These are phyloP conservation scores for Fusarium praegraminearum DNA, from an alignment of 2,329 filamentous ascomycete species.

Conservation along the genomic window DNA sequence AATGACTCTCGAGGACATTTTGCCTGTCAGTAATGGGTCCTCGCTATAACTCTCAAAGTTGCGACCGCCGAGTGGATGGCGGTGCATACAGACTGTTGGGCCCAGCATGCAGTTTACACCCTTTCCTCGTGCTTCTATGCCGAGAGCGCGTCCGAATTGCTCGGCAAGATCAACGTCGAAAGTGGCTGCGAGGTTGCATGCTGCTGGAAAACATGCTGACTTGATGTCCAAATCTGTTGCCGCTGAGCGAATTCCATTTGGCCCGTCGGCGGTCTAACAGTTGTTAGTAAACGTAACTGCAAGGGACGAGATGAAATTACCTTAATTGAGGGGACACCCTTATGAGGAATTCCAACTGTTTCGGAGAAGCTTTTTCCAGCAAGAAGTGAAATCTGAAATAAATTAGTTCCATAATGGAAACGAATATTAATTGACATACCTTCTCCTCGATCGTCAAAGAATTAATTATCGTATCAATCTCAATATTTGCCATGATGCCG, in stretches of 20 bases:
- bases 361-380: conserved; percentile 45
- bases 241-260: conserved; percentile 53
- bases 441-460: conserved; percentile 41
- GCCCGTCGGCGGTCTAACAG: conserved; percentile 47
- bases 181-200: conserved; percentile 66
- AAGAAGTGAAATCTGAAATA: conserved; percentile 36
- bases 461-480: conserved; percentile 27
- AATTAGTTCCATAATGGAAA: not conserved
- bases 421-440: not conserved
- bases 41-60: conserved; percentile 63
- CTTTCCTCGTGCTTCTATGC: conserved; percentile 66
- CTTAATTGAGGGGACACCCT: conserved; percentile 40
- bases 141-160: conserved; percentile 68
- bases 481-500: conserved; percentile 14
- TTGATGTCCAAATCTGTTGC: conserved; percentile 47
- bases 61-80: conserved; percentile 61
- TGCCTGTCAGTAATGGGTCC: conserved; percentile 60
- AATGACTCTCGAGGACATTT: conserved; percentile 58
- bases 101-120: conserved; percentile 78
- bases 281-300: not conserved
- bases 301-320: not conserved
- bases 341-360: conserved; percentile 32
- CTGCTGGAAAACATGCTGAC: conserved; percentile 51
- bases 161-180: conserved; percentile 70
- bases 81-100: conserved; percentile 67